Conservation (phyloP, 2,329 filamentous ascomycete species). For the Fusarium sp. region DNA sequence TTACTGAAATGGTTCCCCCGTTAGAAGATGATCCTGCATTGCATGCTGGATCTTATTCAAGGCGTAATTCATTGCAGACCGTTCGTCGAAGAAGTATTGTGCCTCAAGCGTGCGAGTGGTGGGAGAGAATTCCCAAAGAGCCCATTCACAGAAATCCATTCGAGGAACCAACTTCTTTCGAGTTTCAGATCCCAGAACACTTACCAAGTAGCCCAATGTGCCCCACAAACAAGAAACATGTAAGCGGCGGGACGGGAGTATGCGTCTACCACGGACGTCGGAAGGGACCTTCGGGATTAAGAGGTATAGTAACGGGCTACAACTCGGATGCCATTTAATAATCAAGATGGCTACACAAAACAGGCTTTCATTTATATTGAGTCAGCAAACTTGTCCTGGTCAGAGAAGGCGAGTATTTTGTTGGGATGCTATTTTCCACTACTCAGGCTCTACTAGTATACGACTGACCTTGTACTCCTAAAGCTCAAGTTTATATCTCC, state of each 20-base stretch:
- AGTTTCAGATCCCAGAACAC: slow-evolving; percentile 64
- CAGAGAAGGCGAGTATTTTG: not conserved
- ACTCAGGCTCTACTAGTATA: not conserved
- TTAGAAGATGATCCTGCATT: slow-evolving; percentile 7
- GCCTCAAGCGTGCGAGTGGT: slow-evolving; percentile 51
- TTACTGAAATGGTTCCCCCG: slow-evolving; percentile 54
- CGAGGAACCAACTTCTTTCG: slow-evolving; percentile 48
- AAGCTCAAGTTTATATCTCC: not conserved
- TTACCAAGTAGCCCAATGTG: slow-evolving; percentile 63
- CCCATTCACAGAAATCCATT: slow-evolving; percentile 36
- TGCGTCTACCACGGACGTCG: slow-evolving; percentile 63
- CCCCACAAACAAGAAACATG: slow-evolving; percentile 59
- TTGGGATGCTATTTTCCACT: not conserved
- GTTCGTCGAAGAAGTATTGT: slow-evolving; percentile 39
- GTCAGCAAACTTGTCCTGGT: not conserved
- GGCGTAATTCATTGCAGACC: slow-evolving; percentile 30
- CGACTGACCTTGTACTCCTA: not conserved
- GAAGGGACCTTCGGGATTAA: slow-evolving; percentile 30
- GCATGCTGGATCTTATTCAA: slow-evolving; percentile 3
- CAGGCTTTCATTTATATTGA: not conserved
- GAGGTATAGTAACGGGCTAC: not conserved
- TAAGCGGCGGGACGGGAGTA: slow-evolving; percentile 58
- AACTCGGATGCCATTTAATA: not conserved
- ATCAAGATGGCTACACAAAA: not conserved
- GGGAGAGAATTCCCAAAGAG: slow-evolving; percentile 48